phyloP scores from a whole-genome alignment of 495 filamentous ascomycete genomes.

The Penicillium herquei region DNA sequence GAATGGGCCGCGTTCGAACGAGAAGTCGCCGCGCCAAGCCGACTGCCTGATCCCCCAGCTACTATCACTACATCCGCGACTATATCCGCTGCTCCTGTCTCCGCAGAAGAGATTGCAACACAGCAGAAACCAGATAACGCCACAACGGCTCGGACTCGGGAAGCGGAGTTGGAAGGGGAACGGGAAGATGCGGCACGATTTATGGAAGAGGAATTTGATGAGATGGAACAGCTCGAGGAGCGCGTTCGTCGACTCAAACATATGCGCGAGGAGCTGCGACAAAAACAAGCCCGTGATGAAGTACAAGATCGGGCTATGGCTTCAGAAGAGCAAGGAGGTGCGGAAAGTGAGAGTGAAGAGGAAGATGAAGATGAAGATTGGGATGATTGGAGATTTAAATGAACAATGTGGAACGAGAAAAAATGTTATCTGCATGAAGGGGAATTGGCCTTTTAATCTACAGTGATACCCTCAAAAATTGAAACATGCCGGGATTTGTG shows the following conservation, averaged over 20 bases:
- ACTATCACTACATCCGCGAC: constrained; percentile 42
- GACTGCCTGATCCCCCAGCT: constrained; percentile 31
- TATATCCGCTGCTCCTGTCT: constrained; percentile 67
- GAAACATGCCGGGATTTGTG: constrained; percentile 9
- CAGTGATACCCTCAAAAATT: constrained; percentile 43
- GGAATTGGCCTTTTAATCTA: constrained; percentile 30
- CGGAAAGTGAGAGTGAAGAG: constrained; percentile 33
- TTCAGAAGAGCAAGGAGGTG: constrained; percentile 22
- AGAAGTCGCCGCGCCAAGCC: constrained; percentile 64
- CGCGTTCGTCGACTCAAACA: constrained; percentile 75
- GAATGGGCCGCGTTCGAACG: constrained; percentile 93
- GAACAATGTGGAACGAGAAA: constrained; percentile 19
- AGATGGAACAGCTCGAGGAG: constrained; percentile 88
- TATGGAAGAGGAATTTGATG: constrained; percentile 86
- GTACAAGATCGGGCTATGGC: constrained; percentile 35
- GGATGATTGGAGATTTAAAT: constrained; percentile 69
- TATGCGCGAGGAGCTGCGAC: constrained; percentile 58
- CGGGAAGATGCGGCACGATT: constrained; percentile 80
- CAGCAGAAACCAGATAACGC: constrained; percentile 59
- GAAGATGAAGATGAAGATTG: constrained; percentile 49
- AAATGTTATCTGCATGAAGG: constrained; percentile 12
- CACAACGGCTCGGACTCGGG: constrained; percentile 39
- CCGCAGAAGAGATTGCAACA: constrained; percentile 69
- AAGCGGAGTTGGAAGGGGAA: constrained; percentile 72
- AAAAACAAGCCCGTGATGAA: constrained; percentile 34